Evolutionary conservation across 2,329 filamentous ascomycete genomes (phyloP), one percentile per base, ranked within the genome.

Genomic region (Pestalotiopsis sp.): DNA sequence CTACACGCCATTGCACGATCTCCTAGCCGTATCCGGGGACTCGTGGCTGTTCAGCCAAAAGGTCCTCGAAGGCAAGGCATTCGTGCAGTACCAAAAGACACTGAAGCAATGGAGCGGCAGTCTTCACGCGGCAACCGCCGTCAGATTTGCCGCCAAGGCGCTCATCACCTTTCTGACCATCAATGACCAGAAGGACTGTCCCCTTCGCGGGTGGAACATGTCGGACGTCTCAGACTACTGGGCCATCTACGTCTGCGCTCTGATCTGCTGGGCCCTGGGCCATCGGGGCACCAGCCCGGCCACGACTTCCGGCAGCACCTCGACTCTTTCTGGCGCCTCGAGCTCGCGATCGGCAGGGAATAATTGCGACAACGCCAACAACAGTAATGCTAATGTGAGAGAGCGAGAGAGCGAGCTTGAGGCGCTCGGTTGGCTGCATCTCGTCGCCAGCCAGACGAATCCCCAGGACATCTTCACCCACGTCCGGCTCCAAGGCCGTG

Each of bases 141-240:
- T 81, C 0, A 77, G 80, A 4, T 87, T 86, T 73, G 87, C 88
- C 23, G 84, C 87, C 58, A 83, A 83, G 49, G 84, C 86, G 4
- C 80, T 90, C 3, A 77, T 83, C n/a, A 75, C 74, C 17, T 87
- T 84, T 68, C 76, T 89, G 27, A 73, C 77, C 65, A 61, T 63
- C 70, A 73, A 74, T 70, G 60, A 69, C 67, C 72, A 74, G 70
- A 65, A 70, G 57, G 58, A 52, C 52, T 14, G 9, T 7, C n/a
- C 57, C 14, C 36, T 12, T 2, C 25, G 23, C 23, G n/a, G 17
- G 38, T 74, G 72, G 73, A 72, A 72, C 68, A 93, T 92, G 90
- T 90, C 91, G 12, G 73, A 77, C 2, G 85, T 92, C 62, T 95
- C 94, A 87, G 93, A 92, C 13, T 87, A 98, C 67, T 99, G 95